Base-by-base conservation (phyloP, 441 rosid species). In the Biscutella auriculata region DNA sequence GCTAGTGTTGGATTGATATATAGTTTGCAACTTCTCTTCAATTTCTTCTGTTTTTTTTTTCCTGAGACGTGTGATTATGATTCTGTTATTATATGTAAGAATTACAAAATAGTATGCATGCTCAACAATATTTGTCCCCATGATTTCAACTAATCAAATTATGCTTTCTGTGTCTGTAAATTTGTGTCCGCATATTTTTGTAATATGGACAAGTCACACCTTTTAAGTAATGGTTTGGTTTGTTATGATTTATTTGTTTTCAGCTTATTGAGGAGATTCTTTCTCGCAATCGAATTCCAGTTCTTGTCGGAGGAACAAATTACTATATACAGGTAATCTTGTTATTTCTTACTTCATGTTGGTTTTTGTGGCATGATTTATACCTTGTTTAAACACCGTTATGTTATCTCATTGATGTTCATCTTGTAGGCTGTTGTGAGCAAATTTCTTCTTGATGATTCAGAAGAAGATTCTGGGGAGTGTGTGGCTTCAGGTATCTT, bases 221-320 rank as follows among this genome's bases (percentile, higher is more conserved):
- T 32, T 37, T 9, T 57, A 30, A 28, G 39, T 40, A 9, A 57
- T 35, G 21, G 3, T 29, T 54, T 65, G 16, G 35, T 9, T 21
- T 10, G 14, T 33, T 55, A n/a, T 8, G 36, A 14, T 35, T 56
- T 21, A 26, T 32, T 36, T 64, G 60, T n/a, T 72, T 77, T 66
- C 89, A 92, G 97, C 73, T 92, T 10, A 78, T 88, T 47, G 37
- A 73, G 41, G 85, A 75, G 16, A 88, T 88, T 30, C 15, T 61
- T 37, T 79, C 91, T 43, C 92, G 95, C 5, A 68, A 78, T 65
- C 66, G 49, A 69, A 41, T 88, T 61, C 97, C 94, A 0, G 83
- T 92, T 41, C 77, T 92, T 54, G 97, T 86, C 63, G 97, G 97
- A 51, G 98, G 98, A 6, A 84, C 97, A 23, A 77, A 84, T 73